Evolutionary conservation across 2,329 filamentous ascomycete species (phyloP), one percentile per base, ranked within the genome.

Genomic region (Lizonia empirigonia): DNA sequence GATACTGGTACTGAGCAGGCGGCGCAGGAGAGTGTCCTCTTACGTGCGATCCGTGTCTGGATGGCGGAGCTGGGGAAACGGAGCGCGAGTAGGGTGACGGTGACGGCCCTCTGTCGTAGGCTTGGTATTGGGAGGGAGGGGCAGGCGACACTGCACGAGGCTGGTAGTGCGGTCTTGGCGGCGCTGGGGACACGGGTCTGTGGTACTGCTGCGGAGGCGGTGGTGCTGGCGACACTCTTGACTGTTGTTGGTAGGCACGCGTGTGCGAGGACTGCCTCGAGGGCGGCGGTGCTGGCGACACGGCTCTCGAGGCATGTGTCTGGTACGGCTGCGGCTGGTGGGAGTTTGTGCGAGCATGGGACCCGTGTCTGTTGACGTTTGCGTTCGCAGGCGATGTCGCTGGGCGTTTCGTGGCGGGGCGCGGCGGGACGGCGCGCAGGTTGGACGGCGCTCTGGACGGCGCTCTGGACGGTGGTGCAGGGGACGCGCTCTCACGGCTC

Each of bases 401-500:
- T 24, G 63, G 63, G 19, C 67, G 58, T 58, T 70, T 58, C 41
- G 67, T 53, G 40, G 67, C 40, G 7, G 70, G 74, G 18, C 72
- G 70, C 7, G 77, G 77, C 30, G 77, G 77, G 4, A 74, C 68
- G 24, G 75, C 71, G 44, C 71, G 71, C 23, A 73, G 61, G 40
- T 68, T 61, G 16, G 64, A 67, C n/a, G 53, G 55, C 22, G 38
- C 50, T n/a, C n/a, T n/a, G n/a, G n/a, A n/a, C n/a, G n/a, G 38
- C 56, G 50, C 12, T n/a, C n/a, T n/a, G n/a, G 64, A 50, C 9
- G 39, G 27, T 7, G 69, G 65, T 7, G 60, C 65, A 2, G 70
- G 67, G 8, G 65, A 67, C 2, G 68, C 62, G 22, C 59, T 66
- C 16, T 71, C 66, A n/a, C 66, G 60, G 37, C 40, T 70, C 39